These are phyloP conservation scores for Kwoniella shandongensis DNA, from an alignment of 768 basidiomycete genomes.

Conservation along the genomic window DNA sequence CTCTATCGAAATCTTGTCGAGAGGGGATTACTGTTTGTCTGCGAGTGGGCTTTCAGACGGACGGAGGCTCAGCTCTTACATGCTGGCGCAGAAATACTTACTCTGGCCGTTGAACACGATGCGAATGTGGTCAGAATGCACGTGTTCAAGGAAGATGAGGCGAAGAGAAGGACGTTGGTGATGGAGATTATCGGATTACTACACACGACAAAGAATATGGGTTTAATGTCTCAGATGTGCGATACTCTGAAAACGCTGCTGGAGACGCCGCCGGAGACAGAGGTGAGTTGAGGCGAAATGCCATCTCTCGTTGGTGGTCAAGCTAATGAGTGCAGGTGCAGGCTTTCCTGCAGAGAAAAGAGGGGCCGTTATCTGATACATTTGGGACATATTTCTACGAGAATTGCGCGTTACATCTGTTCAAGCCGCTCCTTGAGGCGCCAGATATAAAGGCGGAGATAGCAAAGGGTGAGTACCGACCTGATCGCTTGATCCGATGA, in stretches of 20 bases:
- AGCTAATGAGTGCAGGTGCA: not conserved
- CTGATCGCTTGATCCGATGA: too few species aligned
- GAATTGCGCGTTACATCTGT: conserved; percentile 64
- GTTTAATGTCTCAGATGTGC: conserved; percentile 84
- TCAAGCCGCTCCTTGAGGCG: conserved; percentile 74
- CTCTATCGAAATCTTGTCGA: conserved; percentile 87
- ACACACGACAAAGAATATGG: conserved; percentile 75
- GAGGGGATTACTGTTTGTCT: conserved; percentile 80
- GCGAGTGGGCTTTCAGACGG: conserved; percentile 85
- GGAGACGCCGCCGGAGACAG: conserved; percentile 60
- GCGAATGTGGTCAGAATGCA: conserved; percentile 79
- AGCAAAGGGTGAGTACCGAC: conserved; percentile 57
- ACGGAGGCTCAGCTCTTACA: conserved; percentile 66
- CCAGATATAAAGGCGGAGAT: conserved; percentile 66
- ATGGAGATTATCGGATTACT: conserved; percentile 74
- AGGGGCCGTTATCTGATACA: conserved; percentile 79
- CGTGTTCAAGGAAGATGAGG: conserved; percentile 71
- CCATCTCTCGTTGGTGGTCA: not conserved
- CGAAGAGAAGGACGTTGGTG: conserved; percentile 63
- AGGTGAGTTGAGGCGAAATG: conserved; percentile 18
- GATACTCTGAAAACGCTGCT: conserved; percentile 81
- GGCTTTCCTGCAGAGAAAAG: conserved; percentile 54
- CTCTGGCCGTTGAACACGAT: conserved; percentile 85
- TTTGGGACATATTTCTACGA: conserved; percentile 96
- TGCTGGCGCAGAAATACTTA: conserved; percentile 80